Evolutionary conservation across 352 stramenopile genomes (phyloP), one percentile per base, ranked within the genome.

Genomic region (Phytopythium ostracodes): DNA sequence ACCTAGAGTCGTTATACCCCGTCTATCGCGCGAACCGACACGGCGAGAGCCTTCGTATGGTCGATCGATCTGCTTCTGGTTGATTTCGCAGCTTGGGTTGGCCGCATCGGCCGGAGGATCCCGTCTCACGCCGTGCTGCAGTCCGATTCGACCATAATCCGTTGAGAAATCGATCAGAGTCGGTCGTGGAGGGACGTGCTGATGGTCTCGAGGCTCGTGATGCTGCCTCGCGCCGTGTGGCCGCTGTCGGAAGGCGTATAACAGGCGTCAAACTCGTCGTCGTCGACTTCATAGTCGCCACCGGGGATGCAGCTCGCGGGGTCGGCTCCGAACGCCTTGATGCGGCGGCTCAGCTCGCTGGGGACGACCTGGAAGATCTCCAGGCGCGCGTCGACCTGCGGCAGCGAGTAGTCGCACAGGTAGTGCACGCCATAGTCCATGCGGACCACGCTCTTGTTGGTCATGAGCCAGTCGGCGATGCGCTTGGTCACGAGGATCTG

Each of bases 401-500:
- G 71, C 7, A 86, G 74, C 18, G 49, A 66, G 56, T 80, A 67
- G 29, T 68, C 60, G 9, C 67, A 63, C 20, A 84, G 49, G 18
- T 59, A 71, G 17, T 84, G 63, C 25, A 81, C 35, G 10, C 60
- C 50, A 42, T 63, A 76, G 17, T 71, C 52, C 47, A 67, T 71
- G 11, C 68, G 38, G 0, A 79, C 55, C 2, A 54, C 54, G n/a
- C 70, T 63, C 33, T 75, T 76, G 66, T 81, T 77, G 38, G 63
- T 67, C 50, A 71, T 64, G 14, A 76, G 64, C 44, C 57, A 68
- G 14, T 65, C 38, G 7, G 63, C 64, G 44, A 81, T 65, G 7
- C 70, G 51, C 38, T 66, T 50, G 4, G 77, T 86, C n/a, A 84
- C 63, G 14, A 87, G 57, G 35, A 87, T 77, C 56, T 87, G 75